Base-by-base conservation (phyloP, 2,329 filamentous ascomycete genomes). In the Trichoderma gracile region DNA sequence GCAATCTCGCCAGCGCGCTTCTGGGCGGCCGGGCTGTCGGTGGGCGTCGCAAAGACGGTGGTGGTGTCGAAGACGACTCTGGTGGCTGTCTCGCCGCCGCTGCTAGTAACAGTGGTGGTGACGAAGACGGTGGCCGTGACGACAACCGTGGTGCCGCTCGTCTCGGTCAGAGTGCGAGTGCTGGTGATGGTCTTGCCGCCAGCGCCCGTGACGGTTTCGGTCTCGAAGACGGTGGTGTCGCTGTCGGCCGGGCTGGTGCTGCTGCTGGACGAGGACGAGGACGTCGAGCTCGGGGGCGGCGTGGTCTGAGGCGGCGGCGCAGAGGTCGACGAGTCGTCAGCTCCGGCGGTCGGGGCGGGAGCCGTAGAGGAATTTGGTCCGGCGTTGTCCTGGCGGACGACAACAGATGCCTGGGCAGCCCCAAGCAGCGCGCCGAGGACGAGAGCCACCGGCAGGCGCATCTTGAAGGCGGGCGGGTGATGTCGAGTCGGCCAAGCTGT, bases 71-170 rank as follows among this genome's bases (percentile, higher is more conserved):
- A 78, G 49, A 74, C 69, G 25, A 71, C 77, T 47, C 64, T 71
- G 9, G 78, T 79, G 42, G 77, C 76, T 14, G 75, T 77, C 6
- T 74, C 70, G 40, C 71, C 71, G 57, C 75, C 72, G 62, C 67
- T 71, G 64, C 69, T 73, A 57, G 78, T 79, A 61, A 78, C 72
- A 60, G 77, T 79, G 21, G 68, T 70, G 42, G 76, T 78, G 23
- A 77, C 68, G 56, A 75, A 53, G 19, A 76, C 69, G 43, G 77
- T 78, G 6, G 73, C 71, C 30, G 73, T 72, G 30, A 73, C 64
- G 7, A 67, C 69, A 54, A 71, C 40, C 10, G 73, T 74, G 17
- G 71, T 70, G 12, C 66, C 66, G 66, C 69, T 75, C 9, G 55
- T 64, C 5, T 71, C 73, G 42, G 68, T 70, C 54, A 71, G 7